Conservation (phyloP, 768 basidiomycete species). For the Dentipellis sp. region DNA sequence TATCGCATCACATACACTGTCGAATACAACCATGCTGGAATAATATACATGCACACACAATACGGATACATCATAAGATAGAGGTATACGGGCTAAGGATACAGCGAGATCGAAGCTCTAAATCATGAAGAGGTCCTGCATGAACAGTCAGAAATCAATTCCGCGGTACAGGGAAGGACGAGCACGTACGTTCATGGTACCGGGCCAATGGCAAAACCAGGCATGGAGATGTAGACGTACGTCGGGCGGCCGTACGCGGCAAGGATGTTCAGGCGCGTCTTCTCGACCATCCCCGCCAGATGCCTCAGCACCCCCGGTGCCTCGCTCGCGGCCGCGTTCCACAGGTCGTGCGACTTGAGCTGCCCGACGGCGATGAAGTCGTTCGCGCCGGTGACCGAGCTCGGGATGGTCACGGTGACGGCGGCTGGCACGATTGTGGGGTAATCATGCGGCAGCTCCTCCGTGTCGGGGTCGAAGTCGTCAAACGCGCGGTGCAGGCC, state of each 20-base stretch:
- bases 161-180: not conserved
- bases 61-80: not conserved
- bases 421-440: constrained; percentile 3
- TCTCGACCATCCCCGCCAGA: not conserved
- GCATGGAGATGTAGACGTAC: constrained; percentile 1
- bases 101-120: not conserved
- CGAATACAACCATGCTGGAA: not conserved
- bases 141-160: too few species aligned
- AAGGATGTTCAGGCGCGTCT: constrained; percentile 1
- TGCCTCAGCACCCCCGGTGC: not conserved
- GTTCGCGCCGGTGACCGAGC: not conserved
- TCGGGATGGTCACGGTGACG: constrained; percentile 3
- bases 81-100: not conserved
- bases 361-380: not conserved
- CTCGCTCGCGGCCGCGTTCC: not conserved
- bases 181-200: not conserved
- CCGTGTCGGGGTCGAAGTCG: not conserved
- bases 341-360: constrained; percentile 4
- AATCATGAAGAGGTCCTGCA: too few species aligned
- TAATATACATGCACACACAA: not conserved
- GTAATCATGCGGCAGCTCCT: not conserved
- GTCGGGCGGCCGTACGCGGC: constrained; percentile 1
- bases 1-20: not conserved
- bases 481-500: not conserved
- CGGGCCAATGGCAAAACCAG: not conserved